A percentile compares a stretch with the other conserved stretches of the same genome.
phyloP scores from a whole-genome alignment of 805 yeast genomes.

The Cyberlindnera veronae region DNA sequence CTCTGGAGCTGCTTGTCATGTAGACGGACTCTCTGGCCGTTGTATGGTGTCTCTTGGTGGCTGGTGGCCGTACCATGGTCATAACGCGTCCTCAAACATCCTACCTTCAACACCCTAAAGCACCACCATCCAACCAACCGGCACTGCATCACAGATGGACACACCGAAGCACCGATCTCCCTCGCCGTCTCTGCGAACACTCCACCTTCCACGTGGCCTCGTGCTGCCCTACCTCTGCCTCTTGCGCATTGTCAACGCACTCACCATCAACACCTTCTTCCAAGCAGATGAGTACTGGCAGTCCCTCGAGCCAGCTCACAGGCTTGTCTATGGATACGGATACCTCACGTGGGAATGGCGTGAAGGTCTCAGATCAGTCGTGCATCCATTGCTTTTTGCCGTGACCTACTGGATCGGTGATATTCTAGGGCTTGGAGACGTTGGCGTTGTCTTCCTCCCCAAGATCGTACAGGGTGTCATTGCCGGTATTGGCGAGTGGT shows the following conservation, averaged over 20 bases:
- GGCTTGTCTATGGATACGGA: conserved; percentile 72
- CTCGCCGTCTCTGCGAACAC: conserved; percentile 3
- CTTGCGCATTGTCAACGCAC: conserved; percentile 58
- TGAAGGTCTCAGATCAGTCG: conserved; percentile 65
- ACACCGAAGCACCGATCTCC: conserved; percentile 1
- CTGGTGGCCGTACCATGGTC: too few relatives aligned
- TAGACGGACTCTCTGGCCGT: too few relatives aligned
- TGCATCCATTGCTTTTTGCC: conserved; percentile 75
- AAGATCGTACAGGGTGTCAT: conserved; percentile 64
- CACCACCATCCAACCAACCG: background rate
- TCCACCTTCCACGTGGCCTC: conserved; percentile 20
- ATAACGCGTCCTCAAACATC: too few relatives aligned
- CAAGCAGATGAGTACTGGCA: conserved; percentile 98
- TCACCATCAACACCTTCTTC: conserved; percentile 69
- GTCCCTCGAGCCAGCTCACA: conserved; percentile 87
- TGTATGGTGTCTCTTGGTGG: too few relatives aligned
- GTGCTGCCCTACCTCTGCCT: conserved; percentile 32
- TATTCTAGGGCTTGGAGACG: conserved; percentile 31
- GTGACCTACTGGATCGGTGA: conserved; percentile 37
- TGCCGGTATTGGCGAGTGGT: conserved; percentile 70
- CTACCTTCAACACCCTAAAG: background rate
- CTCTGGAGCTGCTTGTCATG: too few relatives aligned
- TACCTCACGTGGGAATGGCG: conserved; percentile 94
- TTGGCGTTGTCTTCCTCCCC: conserved; percentile 50
- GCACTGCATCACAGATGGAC: background rate